Percentiles rank a stretch among this genome's conserved stretches.
These are phyloP conservation scores for Pestalotiopsis sp. DNA, from an alignment of 2,329 filamentous ascomycete genomes.

Conservation along the genomic window DNA sequence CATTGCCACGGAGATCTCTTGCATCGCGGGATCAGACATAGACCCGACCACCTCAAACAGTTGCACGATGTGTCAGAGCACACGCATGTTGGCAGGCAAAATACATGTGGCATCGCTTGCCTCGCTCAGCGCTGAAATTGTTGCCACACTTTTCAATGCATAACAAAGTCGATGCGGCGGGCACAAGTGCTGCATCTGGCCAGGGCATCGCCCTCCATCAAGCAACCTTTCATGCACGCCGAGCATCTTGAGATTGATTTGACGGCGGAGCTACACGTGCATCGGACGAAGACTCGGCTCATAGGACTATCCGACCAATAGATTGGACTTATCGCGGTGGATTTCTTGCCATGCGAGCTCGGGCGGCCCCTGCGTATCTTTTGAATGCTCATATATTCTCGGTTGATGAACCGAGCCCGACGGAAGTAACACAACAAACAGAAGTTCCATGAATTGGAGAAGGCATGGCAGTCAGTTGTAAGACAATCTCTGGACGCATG, in stretches of 20 bases:
- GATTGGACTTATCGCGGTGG: neutral
- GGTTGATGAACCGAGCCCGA: neutral
- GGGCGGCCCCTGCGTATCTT: neutral
- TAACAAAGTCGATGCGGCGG: neutral
- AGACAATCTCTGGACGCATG: too few species aligned
- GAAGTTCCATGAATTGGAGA: too few species aligned
- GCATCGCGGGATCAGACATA: neutral
- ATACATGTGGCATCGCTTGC: neutral
- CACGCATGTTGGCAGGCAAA: neutral
- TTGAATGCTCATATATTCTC: neutral
- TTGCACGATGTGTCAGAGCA: conserved; percentile 1
- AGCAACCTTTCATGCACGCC: neutral
- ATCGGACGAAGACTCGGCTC: neutral
- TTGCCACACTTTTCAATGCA: neutral
- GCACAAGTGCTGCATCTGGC: neutral
- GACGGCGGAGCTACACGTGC: neutral
- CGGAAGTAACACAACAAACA: neutral
- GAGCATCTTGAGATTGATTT: neutral
- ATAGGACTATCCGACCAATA: neutral
- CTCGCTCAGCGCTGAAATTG: neutral
- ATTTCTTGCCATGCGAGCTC: neutral
- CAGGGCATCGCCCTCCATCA: neutral
- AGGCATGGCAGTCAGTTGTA: too few species aligned
- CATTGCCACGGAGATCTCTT: neutral
- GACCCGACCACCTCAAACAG: neutral